Base-by-base conservation (phyloP, 306 rosid species). In the Vigna nakashimae region DNA sequence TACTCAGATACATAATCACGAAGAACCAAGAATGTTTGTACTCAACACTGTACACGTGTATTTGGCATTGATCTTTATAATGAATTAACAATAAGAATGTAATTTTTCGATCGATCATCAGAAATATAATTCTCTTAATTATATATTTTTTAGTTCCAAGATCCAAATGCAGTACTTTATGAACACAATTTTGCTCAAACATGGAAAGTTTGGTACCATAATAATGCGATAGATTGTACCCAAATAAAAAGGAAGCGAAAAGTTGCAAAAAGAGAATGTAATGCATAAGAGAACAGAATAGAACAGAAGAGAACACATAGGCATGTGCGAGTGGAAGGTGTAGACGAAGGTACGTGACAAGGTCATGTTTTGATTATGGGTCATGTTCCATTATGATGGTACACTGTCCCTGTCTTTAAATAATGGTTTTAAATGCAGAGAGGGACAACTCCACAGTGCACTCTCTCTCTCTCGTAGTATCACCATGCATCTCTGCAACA, bases 341-440 rank as follows among this genome's bases (percentile, higher is more conserved):
- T 58, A 59, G 49, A 64, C 64, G 73, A 79, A 79, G 65, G 73
- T 49, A 63, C 22, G 46, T 57, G 59, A 45, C 50, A 10, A 12
- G 16, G 6, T 71, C 51, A 77, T 81, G 76, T 75, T 76, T 36
- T 60, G 62, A 28, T 75, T n/a, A 38, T 68, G 80, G 84, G 81
- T 50, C 83, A 66, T 38, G 24, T 59, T 73, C 80, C 67, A 78
- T 58, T 78, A 50, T 77, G 75, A 69, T 60, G 40, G 28, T 55
- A 66, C 69, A 83, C 8, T 67, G 73, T 78, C 80, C 0, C 34
- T 83, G 78, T 74, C 77, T 36, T 56, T 73, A 15, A 78, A 82
- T 40, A 65, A 66, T 60, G 65, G 49, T 34, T 40, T 72, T 53
- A 67, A 78, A 59, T 78, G 70, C 42, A 13, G 76, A 40, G 45